Evolutionary conservation across 768 basidiomycete species (phyloP).

Genomic region (Leccinum subtestaceum): DNA sequence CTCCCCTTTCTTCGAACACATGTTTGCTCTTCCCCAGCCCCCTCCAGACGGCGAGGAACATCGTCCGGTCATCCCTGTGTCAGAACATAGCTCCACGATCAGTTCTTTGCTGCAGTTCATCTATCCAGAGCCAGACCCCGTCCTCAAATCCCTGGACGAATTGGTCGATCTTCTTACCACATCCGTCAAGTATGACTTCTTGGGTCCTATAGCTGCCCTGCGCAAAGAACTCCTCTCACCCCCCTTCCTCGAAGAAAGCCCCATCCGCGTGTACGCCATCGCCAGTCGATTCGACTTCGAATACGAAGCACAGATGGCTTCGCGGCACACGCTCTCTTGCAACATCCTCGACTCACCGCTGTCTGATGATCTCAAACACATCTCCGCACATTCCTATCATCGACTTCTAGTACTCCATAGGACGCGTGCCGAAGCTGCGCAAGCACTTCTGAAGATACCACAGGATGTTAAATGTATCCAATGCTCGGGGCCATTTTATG

Average conservation of each 20-base stretch:
- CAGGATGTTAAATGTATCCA: constrained; percentile 62
- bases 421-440: constrained; percentile 48
- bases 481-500: constrained; percentile 53
- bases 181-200: constrained; percentile 65
- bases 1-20: constrained; percentile 65
- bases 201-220: constrained; percentile 43
- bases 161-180: constrained; percentile 49
- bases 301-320: constrained; percentile 60
- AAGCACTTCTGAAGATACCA: constrained; percentile 43
- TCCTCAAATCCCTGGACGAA: constrained; percentile 49
- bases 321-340: constrained; percentile 51
- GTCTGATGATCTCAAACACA: constrained; percentile 60
- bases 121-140: constrained; percentile 60
- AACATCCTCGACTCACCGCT: constrained; percentile 57
- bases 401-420: constrained; percentile 61
- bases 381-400: constrained; percentile 68
- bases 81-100: constrained; percentile 47
- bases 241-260: constrained; percentile 44
- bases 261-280: constrained; percentile 67
- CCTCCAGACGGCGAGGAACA: constrained; percentile 22
- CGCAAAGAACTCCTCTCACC: constrained; percentile 51
- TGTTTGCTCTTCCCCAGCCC: constrained; percentile 66
- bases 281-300: constrained; percentile 64
- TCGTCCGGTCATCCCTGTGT: constrained; percentile 50
- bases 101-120: constrained; percentile 55